Base-by-base conservation (phyloP, 305 asterid genomes). In the Fraxinus floribunda region DNA sequence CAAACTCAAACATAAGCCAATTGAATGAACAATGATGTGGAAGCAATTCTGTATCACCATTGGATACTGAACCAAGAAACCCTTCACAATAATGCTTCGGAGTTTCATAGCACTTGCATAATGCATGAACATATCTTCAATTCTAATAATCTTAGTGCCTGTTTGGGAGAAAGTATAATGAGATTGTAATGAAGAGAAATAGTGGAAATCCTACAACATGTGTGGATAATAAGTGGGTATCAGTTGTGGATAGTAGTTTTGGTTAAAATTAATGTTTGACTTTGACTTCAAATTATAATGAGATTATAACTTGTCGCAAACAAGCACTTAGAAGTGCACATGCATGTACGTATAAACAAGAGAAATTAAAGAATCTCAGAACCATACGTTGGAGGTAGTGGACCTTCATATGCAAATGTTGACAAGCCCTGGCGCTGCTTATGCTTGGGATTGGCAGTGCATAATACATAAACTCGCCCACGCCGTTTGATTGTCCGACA, bases 381-480 rank as follows among this genome's bases (percentile, higher is more conserved):
- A 80, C 83, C 98, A 32, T 90, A 95, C 98, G 0, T 82, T 24
- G 91, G 85, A 20, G 91, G 88, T 41, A 84, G 15, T 76, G 80
- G 89, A 76, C 90, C 94, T 87, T 95, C 97, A 57, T 88, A 88
- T 10, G 98, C 98, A 88, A 92, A 83, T 7, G 98, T 90, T 0
- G 98, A 92, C 70, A 94, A 49, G 66, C 99, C 99, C 84, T 95
- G 98, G 2, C 97, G 87, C 89, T 95, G 98, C 92, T 95, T 95
- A 88, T 95, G 99, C 93, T 95, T 95, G 80, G 98, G 98, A 88
- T 92, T 94, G 55, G 91, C 95, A 9, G 98, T 39, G 87, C 99
- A 95, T 80, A 94, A 75, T 49, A 94, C 94, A 80, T 93, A 95
- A 36, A 95, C 95, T 26, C 98, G 94, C 83, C 98, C 98, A 38